Evolutionary conservation across 2,329 filamentous ascomycete genomes (phyloP), one percentile per base, ranked within the genome.

Genomic region (Aspergillus sp.): DNA sequence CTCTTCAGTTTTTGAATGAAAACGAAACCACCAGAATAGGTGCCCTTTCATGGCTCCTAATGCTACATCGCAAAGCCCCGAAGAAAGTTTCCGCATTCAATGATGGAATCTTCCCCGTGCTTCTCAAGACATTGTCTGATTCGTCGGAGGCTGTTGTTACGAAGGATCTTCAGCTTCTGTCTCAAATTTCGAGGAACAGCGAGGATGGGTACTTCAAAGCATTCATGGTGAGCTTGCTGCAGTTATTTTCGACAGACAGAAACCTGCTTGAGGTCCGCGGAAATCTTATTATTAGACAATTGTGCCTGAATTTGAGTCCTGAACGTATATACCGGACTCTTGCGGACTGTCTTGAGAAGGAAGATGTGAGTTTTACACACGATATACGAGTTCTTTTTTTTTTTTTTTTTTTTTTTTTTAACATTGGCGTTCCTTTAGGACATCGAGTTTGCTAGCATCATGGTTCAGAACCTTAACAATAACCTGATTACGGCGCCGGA

Each of bases 401-500:
- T 27, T 14, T 37, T 56, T 11, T 15, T n/a, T 27, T 11, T 15
- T 11, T n/a, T 27, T 11, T n/a, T 27, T 14, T 37, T 56, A 31
- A 56, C 9, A 5, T 31, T 43, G 15, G 24, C n/a, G 14, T 37
- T 21, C 48, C n/a, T 19, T 3, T 46, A 83, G 76, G 95, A 99
- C 71, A 86, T 99, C 43, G 96, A 99, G 73, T 99, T 99, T 75
- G 93, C 95, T 15, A 97, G 93, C 71, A 98, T 99, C 67, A 99
- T 99, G 95, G 92, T 99, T 31, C 95, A 99, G 73, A 98, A 98
- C 68, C 82, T 99, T 52, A 99, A 99, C 78, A 99, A 99, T 75
- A 99, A 99, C 68, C 86, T 99, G 55, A 97, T 99, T 64, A 99
- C 96, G 2, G 95, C 96, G 0, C 95, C 96, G 1, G 93, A 99